These are phyloP conservation scores for Hyaloscypha variabilis DNA, from an alignment of 495 filamentous ascomycete species.

Conservation along the genomic window DNA sequence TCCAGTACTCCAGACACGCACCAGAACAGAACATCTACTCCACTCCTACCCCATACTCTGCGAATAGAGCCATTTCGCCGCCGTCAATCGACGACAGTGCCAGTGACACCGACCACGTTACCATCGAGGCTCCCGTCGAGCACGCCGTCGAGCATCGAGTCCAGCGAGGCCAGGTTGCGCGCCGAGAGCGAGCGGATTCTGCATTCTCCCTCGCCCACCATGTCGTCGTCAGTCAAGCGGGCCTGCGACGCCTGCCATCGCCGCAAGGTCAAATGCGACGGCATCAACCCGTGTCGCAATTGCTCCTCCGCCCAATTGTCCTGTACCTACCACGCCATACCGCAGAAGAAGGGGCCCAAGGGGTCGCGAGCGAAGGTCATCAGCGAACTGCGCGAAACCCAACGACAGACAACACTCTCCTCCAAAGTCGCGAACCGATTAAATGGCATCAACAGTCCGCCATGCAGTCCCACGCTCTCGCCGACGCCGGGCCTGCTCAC, in stretches of 20 bases:
- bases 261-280: conserved; percentile 81
- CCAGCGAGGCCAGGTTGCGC: background rate
- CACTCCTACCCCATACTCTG: conserved; percentile 20
- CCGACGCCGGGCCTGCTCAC: conserved; percentile 61
- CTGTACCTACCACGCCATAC: conserved; percentile 83
- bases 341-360: conserved; percentile 86
- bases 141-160: background rate
- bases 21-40: conserved; percentile 18
- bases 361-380: conserved; percentile 82
- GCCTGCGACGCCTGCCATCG: conserved; percentile 85
- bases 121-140: too few relatives aligned
- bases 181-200: background rate
- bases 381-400: conserved; percentile 69
- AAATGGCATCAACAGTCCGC: conserved; percentile 43
- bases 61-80: background rate
- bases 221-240: conserved; percentile 62
- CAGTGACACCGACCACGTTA: too few relatives aligned
- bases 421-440: conserved; percentile 47
- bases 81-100: background rate
- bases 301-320: conserved; percentile 67
- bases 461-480: conserved; percentile 44
- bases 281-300: conserved; percentile 70
- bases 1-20: conserved; percentile 4
- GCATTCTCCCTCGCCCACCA: conserved; percentile 26
- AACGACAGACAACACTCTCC: conserved; percentile 61